Conservation (phyloP, 805 yeast genomes). For the Ascoidea tarda region DNA sequence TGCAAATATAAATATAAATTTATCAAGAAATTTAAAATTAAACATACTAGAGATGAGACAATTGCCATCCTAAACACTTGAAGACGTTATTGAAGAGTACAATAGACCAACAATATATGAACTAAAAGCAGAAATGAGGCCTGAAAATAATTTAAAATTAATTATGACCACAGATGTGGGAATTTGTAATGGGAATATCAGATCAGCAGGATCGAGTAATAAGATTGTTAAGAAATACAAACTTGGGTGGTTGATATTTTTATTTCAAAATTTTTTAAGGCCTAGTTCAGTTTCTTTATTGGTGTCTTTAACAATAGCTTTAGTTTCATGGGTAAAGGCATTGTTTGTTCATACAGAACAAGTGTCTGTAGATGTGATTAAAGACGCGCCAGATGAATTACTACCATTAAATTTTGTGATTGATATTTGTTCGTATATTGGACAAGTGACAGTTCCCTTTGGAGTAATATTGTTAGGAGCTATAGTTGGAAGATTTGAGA, state of each 20-base stretch:
- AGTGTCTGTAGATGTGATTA: constrained; percentile 29
- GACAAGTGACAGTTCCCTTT: constrained; percentile 79
- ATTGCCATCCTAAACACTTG: constrained; percentile 26
- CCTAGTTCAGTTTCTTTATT: constrained; percentile 69
- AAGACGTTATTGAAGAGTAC: constrained; percentile 35
- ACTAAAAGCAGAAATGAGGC: constrained; percentile 1
- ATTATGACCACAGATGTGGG: constrained; percentile 12
- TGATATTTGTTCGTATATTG: constrained; percentile 69
- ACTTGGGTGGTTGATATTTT: constrained; percentile 20
- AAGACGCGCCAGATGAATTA: constrained; percentile 67
- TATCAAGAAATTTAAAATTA: constrained; percentile 5
- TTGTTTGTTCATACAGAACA: constrained; percentile 39
- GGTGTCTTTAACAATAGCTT: constrained; percentile 46
- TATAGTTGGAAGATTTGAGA: constrained; percentile 62
- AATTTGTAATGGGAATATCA: constrained; percentile 7
- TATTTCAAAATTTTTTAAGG: constrained; percentile 37
- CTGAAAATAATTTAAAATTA: constrained; percentile 3
- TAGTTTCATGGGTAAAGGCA: constrained; percentile 81
- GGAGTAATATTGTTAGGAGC: constrained; percentile 80
- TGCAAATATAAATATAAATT: constrained; percentile 1
- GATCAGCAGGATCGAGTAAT: constrained; percentile 5
- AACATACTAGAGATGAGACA: constrained; percentile 17
- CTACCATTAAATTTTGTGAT: constrained; percentile 80
- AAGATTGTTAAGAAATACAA: constrained; percentile 11
- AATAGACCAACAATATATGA: constrained; percentile 13